These are phyloP conservation scores for Gossypium bickii DNA, from an alignment of 345 rosid genomes.

Conservation along the genomic window DNA sequence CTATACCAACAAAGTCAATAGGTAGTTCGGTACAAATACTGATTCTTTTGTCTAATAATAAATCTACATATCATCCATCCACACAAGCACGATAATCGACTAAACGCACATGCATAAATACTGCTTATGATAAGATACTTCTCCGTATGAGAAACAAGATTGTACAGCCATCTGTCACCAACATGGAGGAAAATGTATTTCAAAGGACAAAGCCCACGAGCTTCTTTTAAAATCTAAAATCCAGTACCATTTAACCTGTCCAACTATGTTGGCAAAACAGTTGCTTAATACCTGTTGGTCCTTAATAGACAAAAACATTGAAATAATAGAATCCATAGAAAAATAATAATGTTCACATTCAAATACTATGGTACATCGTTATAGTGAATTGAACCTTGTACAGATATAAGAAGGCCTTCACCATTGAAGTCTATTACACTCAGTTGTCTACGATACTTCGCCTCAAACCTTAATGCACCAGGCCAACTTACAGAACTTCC, in stretches of 20 bases:
- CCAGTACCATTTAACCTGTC: neutral
- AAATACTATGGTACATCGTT: neutral
- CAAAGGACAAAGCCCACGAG: neutral
- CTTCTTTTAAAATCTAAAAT: neutral
- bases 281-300: neutral
- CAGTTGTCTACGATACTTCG: neutral
- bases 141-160: neutral
- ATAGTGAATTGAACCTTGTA: neutral
- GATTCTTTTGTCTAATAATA: neutral
- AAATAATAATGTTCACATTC: neutral
- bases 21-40: neutral
- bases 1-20: neutral
- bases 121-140: neutral
- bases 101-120: neutral
- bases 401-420: neutral
- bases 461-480: neutral
- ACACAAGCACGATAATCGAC: neutral
- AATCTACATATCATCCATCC: neutral
- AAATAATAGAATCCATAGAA: neutral
- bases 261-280: neutral
- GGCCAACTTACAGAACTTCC: neutral
- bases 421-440: neutral
- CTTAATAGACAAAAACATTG: neutral
- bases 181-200: neutral
- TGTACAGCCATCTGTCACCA: neutral